Evolutionary conservation across 2,329 filamentous ascomycete species (phyloP).

Genomic region (Aspergillus flavus): DNA sequence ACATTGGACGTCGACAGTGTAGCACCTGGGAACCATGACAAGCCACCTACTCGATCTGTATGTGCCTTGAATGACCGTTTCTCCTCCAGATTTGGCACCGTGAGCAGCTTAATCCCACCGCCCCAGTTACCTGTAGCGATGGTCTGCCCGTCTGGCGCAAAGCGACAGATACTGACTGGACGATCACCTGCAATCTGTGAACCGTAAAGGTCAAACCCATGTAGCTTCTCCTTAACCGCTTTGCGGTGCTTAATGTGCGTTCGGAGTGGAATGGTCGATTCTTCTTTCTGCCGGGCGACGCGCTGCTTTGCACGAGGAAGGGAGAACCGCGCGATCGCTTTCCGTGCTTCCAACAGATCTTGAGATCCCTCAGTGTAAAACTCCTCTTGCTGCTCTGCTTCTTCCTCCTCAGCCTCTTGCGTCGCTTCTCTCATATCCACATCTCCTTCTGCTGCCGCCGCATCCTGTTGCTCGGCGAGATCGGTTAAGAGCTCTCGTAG

Average conservation of each 20-base stretch:
- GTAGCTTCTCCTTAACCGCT: conserved; percentile 78
- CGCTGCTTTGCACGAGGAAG: conserved; percentile 79
- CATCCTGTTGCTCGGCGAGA: conserved; percentile 65
- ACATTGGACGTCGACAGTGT: conserved; percentile 72
- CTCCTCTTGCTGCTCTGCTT: conserved; percentile 81
- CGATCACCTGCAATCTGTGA: conserved; percentile 91
- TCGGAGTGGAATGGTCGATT: conserved; percentile 79
- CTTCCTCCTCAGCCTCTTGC: conserved; percentile 59
- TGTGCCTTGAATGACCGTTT: conserved; percentile 79
- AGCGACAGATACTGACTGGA: conserved; percentile 87
- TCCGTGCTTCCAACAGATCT: conserved; percentile 73
- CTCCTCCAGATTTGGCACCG: conserved; percentile 78
- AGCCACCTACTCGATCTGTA: conserved; percentile 82
- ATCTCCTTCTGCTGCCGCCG: conserved; percentile 49
- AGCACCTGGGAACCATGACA: conserved; percentile 86
- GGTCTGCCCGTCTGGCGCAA: conserved; percentile 80
- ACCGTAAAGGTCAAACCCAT: conserved; percentile 85
- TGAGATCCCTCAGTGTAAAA: conserved; percentile 87
- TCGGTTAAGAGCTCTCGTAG: conserved; percentile 78
- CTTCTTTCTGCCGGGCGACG: conserved; percentile 74
- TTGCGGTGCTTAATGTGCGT: conserved; percentile 94
- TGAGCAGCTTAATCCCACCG: conserved; percentile 82
- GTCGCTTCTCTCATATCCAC: conserved; percentile 53
- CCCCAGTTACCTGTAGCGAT: conserved; percentile 93
- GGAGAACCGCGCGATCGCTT: conserved; percentile 79